Evolutionary conservation across 495 filamentous ascomycete species (phyloP).

Genomic region (Penicillium longicatenatum): DNA sequence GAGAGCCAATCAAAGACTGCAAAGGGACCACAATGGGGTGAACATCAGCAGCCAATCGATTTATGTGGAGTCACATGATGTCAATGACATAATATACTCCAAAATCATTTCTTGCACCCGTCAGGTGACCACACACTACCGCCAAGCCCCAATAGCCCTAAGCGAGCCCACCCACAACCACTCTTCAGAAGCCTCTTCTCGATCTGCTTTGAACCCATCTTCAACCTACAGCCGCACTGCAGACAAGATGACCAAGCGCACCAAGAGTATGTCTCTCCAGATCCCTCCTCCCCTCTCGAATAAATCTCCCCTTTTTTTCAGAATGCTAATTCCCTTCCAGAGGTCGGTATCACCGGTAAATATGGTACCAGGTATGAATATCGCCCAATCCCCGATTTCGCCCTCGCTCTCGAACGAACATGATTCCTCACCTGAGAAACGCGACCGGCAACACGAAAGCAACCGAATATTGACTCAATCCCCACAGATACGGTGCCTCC

Average conservation of each 20-base stretch:
- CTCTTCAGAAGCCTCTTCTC: constrained; percentile 40
- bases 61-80: constrained; percentile 22
- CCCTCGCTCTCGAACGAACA: constrained; percentile 28
- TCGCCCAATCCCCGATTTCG: constrained; percentile 25
- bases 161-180: constrained; percentile 54
- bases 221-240: constrained; percentile 43
- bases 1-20: not conserved
- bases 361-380: constrained; percentile 65
- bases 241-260: constrained; percentile 92
- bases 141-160: constrained; percentile 40
- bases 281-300: constrained; percentile 6
- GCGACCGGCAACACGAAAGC: constrained; percentile 15
- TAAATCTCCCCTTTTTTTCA: constrained; percentile 4
- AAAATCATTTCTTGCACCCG: not conserved
- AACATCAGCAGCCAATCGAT: not conserved
- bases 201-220: constrained; percentile 47
- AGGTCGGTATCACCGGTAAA: constrained; percentile 86
- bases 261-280: constrained; percentile 67
- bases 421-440: constrained; percentile 23
- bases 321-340: constrained; percentile 44
- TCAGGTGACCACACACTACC: constrained; percentile 29
- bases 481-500: constrained; percentile 90
- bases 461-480: constrained; percentile 33
- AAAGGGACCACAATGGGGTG: not conserved
- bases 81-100: constrained; percentile 16